Evolutionary conservation across 139 green algal genomes (phyloP), one percentile per base, ranked within the genome.

Genomic region (Chlamydomonas sp.): DNA sequence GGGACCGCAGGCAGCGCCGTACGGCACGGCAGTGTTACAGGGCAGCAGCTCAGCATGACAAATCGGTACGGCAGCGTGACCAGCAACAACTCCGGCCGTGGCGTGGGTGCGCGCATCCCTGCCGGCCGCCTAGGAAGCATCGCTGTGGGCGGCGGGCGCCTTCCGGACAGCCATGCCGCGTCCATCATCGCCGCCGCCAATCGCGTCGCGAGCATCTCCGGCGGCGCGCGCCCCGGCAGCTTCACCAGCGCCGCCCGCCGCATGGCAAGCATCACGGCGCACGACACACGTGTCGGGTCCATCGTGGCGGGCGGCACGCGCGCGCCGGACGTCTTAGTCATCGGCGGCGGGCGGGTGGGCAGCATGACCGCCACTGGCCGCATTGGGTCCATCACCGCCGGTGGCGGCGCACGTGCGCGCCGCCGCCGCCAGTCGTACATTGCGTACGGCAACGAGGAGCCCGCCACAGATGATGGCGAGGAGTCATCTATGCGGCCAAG

Each of bases 311-410:
- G 79, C 63, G 79, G 17, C 79, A 2, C 1, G 4, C 62, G 78
- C 78, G 78, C 78, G 20, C 79, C 79, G 0, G 63, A 12, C 9
- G 79, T 84, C 7, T 12, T 74, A 2, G 79, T 84, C 5, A 84
- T 84, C 31, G 79, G 79, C 79, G 79, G 79, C 31, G 79, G 79
- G 63, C 79, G 79, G 31, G 79, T 84, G 10, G 79, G 68, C 58
- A 64, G 57, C 68, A 78, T 77, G 57, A 79, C 80, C 63, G 68
- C 80, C 15, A 78, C 69, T 4, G 80, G 80, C 58, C 80, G 80
- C 80, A 61, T 86, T 9, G 49, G n/a, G 57, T 68, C 57, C 68
- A 78, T 78, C 80, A 86, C 80, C 5, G 80, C 20, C 69, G 80
- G 58, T 8, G 12, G 3, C 17, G 61, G n/a, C 10, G 31, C 31